Evolutionary conservation across 768 basidiomycete genomes (phyloP), one percentile per base, ranked within the genome.

Genomic region (Obba rivulosa): DNA sequence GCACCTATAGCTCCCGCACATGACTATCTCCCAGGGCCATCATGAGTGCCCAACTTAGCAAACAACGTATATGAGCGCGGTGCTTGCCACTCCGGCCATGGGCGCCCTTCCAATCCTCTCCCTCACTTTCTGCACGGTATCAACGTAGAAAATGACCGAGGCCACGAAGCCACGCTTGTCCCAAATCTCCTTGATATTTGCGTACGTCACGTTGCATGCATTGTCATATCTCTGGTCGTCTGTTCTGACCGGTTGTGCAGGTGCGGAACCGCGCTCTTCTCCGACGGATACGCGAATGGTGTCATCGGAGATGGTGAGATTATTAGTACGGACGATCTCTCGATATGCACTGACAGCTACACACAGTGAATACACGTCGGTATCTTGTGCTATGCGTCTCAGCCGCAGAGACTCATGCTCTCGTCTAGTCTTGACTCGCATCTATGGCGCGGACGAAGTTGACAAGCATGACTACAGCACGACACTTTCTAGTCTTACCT

Each of bases 241-340:
- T 24, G 14, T 9, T 7, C 37, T 36, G 36, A 43, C 31, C 18
- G 37, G 36, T 28, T 45, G 37, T 20, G 17, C 53, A 89, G 87
- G 14, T 91, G 89, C 62, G 89, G 89, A 60, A 92, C 90, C 3
- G 89, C 90, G 37, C 71, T 92, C 39, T 91, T 92, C 69, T 90
- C 88, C 21, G 89, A 92, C 64, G 89, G 87, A 23, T 92, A 90
- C 62, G 83, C 87, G 20, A 90, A 90, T 63, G 80, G 79, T 61
- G 72, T 88, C 57, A 89, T 92, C 56, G 86, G 87, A 50, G 74
- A 63, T 63, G 86, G 87, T 87, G 63, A 31, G 83, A n/a, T n/a
- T n/a, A n/a, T n/a, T 75, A 21, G 4, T 40, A 18, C 16, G 1
- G 34, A 10, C 10, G n/a, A n/a, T n/a, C 13, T 31, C 13, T 31